Base-by-base conservation (phyloP, 805 yeast species). In the Candida sphagnicola region DNA sequence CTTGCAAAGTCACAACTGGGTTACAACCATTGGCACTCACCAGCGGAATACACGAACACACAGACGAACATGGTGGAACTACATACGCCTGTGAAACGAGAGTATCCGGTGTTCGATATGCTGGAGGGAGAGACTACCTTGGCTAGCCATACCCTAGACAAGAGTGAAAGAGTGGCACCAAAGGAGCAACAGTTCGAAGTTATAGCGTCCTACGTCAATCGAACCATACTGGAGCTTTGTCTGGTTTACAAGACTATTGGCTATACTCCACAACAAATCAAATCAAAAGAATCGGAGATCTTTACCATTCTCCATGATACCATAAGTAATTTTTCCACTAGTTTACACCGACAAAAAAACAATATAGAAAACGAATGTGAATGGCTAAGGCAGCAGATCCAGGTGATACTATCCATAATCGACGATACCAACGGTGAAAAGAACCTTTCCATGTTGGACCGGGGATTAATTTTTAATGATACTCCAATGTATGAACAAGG, bases 191-290 rank as follows among this genome's bases (percentile, higher is more conserved):
- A 55, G 29, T 54, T 66, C 33, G 67, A 65, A 28, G 38, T 50
- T 17, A 62, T 67, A 13, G 56, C 63, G 3, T 41, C 51, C 18
- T 58, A 63, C 25, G 66, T 68, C n/a, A 58, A 59, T 38, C 45
- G 48, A n/a, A 61, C 72, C 6, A 57, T 68, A 13, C 46, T 43
- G 45, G 70, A 73, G 37, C 53, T 78, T n/a, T 67, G 72, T 36
- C 49, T 50, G 4, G 67, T 77, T 8, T 77, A 77, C 51, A 61
- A 62, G 34, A 71, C 67, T 41, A 78, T 79, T 29, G 85, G 85
- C 1, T 77, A 74, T 49, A 66, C 80, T 1, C 53, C 65, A n/a
- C 49, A 54, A 6, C 82, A 78, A 40, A 71, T 76, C 2, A 51
- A 70, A 11, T 57, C 56, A 26, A 78, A 76, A 46, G 78, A 76